Conservation (phyloP, 148 eudicot genomes). For the Rhododendron henanense region DNA sequence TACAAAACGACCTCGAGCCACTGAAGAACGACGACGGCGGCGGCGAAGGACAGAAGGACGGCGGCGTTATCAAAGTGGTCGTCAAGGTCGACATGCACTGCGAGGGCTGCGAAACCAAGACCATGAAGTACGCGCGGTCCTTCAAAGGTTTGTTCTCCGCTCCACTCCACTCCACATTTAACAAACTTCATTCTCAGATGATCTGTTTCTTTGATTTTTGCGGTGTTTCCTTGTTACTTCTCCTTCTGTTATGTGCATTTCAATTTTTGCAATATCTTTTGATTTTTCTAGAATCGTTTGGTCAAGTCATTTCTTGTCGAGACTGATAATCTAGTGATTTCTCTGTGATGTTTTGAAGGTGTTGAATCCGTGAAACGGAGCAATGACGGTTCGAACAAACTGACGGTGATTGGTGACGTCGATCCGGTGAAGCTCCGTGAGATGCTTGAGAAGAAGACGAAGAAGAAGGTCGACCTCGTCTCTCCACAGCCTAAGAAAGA, state of each 20-base stretch:
- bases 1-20: too few relatives aligned
- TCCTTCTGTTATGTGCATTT: background rate
- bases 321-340: background rate
- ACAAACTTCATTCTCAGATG: too few relatives aligned
- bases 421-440: conserved; percentile 49
- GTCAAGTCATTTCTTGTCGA: background rate
- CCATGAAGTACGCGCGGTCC: conserved; percentile 14
- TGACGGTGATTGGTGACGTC: conserved; percentile 33
- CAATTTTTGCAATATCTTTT: background rate
- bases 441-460: conserved; percentile 33
- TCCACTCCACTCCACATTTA: background rate
- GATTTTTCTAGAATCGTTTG: background rate
- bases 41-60: too few relatives aligned
- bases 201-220: background rate
- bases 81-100: too few relatives aligned
- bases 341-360: conserved; percentile 21
- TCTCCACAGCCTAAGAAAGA: conserved; percentile 44
- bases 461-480: conserved; percentile 48
- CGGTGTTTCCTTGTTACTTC: too few relatives aligned
- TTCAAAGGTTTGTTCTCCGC: conserved; percentile 23
- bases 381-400: conserved; percentile 22
- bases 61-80: too few relatives aligned
- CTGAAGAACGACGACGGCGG: too few relatives aligned
- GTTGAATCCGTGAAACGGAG: conserved; percentile 29
- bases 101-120: too few relatives aligned